These are phyloP conservation scores for Dioszegia hungarica DNA, from an alignment of 768 basidiomycete genomes.

Conservation along the genomic window DNA sequence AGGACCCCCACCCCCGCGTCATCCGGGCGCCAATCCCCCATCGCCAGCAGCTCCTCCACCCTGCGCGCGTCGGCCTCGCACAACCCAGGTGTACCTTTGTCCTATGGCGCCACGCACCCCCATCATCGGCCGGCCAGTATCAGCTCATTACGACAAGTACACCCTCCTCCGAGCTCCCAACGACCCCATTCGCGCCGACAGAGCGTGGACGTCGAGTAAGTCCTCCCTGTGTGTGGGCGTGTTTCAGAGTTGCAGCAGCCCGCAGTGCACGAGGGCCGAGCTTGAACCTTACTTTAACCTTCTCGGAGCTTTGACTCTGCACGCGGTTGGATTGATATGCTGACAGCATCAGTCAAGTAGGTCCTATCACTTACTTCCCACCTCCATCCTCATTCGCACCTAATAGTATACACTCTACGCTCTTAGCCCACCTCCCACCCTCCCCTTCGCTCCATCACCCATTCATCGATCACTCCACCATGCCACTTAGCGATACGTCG, in stretches of 20 bases:
- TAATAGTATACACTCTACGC: background rate
- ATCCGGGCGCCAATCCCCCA: background rate
- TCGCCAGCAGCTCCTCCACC: background rate
- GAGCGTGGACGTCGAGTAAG: slow-evolving; percentile 8
- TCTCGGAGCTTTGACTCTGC: too few species aligned
- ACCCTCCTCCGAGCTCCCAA: background rate
- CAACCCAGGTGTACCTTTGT: background rate
- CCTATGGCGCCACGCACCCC: background rate
- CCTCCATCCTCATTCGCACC: slow-evolving; percentile 18
- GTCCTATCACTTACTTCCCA: slow-evolving; percentile 28
- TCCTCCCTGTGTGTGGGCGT: background rate
- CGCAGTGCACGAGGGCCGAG: too few species aligned
- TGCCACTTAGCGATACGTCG: background rate
- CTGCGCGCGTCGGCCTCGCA: background rate
- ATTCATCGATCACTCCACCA: background rate
- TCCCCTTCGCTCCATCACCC: background rate
- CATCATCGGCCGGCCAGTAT: slow-evolving; percentile 4
- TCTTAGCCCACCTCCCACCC: background rate
- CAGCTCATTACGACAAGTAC: background rate
- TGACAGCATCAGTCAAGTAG: background rate
- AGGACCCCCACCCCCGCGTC: background rate
- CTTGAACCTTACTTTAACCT: background rate
- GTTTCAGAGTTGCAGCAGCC: background rate
- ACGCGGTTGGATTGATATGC: background rate
- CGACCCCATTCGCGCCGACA: slow-evolving; percentile 4